Conservation (phyloP, 2,329 filamentous ascomycete species). For the Oidium heveae region DNA sequence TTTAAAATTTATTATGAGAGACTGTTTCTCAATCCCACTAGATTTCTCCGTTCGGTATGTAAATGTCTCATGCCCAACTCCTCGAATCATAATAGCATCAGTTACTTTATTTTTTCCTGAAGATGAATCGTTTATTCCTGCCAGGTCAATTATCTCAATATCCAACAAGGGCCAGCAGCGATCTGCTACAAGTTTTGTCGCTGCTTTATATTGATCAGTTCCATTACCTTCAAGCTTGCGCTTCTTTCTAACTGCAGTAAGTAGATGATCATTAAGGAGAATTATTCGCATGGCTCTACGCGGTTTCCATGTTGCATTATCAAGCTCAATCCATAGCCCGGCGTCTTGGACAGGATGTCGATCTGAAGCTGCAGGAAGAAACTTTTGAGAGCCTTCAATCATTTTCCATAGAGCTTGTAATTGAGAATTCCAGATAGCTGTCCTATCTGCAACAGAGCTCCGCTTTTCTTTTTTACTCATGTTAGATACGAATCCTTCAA, state of each 20-base stretch:
- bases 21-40: constrained; percentile 52
- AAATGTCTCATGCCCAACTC: constrained; percentile 69
- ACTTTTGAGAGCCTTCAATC: constrained; percentile 95
- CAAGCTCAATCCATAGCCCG: constrained; percentile 81
- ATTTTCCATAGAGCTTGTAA: constrained; percentile 72
- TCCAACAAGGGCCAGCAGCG: constrained; percentile 85
- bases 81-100: constrained; percentile 74
- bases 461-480: constrained; percentile 55
- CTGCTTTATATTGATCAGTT: constrained; percentile 23
- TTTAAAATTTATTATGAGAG: constrained; percentile 66
- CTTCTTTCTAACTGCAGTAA: constrained; percentile 82
- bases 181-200: constrained; percentile 66
- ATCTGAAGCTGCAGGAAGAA: constrained; percentile 70
- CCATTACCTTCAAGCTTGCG: constrained; percentile 47
- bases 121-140: constrained; percentile 33
- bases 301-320: constrained; percentile 93
- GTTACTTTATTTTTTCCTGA: constrained; percentile 36
- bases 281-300: constrained; percentile 75
- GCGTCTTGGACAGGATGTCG: constrained; percentile 87
- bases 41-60: constrained; percentile 79
- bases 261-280: constrained; percentile 76
- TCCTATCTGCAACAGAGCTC: constrained; percentile 57
- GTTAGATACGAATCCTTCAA: constrained; percentile 25
- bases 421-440: constrained; percentile 41
- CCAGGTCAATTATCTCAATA: constrained; percentile 78